A percentile compares a stretch with the other conserved stretches of the same genome.
phyloP scores from a whole-genome alignment of 225 moss, liverwort and hornwort genomes.

The Bryoerythrophyllum caledonicum region DNA sequence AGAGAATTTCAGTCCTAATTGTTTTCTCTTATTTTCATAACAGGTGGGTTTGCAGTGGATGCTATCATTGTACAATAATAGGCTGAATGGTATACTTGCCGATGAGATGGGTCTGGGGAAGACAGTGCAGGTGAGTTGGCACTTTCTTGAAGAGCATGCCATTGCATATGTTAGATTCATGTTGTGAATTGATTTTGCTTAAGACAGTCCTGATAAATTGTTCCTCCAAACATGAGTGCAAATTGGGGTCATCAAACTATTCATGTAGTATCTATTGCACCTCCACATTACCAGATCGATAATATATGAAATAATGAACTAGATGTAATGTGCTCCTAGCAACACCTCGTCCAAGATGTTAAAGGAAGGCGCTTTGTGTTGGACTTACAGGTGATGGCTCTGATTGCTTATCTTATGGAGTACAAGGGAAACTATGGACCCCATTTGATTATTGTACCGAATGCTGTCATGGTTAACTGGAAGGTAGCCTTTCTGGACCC shows the following conservation, averaged over 20 bases:
- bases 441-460: conserved; percentile 99
- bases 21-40: conserved; percentile 6
- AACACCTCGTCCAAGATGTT: neutral
- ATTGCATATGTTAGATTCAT: conserved; percentile 3
- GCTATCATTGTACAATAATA: conserved; percentile 99
- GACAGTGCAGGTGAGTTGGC: conserved; percentile 82
- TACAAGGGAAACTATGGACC: conserved; percentile 99
- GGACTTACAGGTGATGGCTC: conserved; percentile 88
- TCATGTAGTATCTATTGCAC: conserved; percentile 3
- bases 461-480: conserved; percentile 99
- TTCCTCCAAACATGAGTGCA: neutral
- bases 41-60: conserved; percentile 99
- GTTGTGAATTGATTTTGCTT: conserved; percentile 18
- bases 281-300: neutral
- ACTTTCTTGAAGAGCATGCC: conserved; percentile 21
- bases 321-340: neutral
- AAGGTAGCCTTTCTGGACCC: conserved; percentile 54
- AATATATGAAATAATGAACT: neutral
- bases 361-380: conserved; percentile 11
- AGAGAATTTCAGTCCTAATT: conserved; percentile 9
- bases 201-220: conserved; percentile 4
- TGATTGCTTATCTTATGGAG: conserved; percentile 99
- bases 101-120: conserved; percentile 99
- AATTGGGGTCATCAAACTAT: neutral
- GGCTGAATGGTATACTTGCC: conserved; percentile 97